Base-by-base conservation (phyloP, 305 asterid species). In the Withania somnifera region DNA sequence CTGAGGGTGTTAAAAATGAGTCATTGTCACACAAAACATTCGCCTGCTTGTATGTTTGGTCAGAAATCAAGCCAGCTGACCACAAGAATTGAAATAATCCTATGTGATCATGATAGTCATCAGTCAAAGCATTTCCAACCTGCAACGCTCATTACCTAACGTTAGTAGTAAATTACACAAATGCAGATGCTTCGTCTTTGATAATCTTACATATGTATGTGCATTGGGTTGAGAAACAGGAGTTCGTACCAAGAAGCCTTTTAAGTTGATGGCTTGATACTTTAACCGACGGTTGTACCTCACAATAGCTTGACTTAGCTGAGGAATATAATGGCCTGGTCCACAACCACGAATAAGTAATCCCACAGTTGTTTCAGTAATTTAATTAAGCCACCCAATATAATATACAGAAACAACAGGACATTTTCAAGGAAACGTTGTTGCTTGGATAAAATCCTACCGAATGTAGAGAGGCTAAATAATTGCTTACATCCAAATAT, bases 291-390 rank as follows among this genome's bases (percentile, higher is more conserved):
- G 52, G 85, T 94, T 95, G 93, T 94, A 85, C 86, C 87, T 83
- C 85, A 93, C 93, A 50, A 95, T 90, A 76, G 97, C 95, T 86
- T 91, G 97, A 90, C 97, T 92, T 82, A 95, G 90, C 87, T 95
- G 98, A 87, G 98, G 99, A 88, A 92, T 95, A 85, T 95, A 94
- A 84, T 95, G 99, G 56, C 99, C 99, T 94, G 90, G 36, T n/a
- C 81, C 60, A 79, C 53, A 79, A 79, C 34, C 60, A 50, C 15
- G 22, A 50, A 30, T 52, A 80, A 63, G 77, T n/a, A 15, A 63
- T 15, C 11, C 45, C n/a, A n/a, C n/a, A n/a, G n/a, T n/a, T n/a
- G n/a, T n/a, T n/a, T n/a, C n/a, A n/a, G n/a, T n/a, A n/a, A n/a
- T n/a, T n/a, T n/a, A n/a, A n/a, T n/a, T n/a, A n/a, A n/a, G n/a